A percentile compares a stretch with the other conserved stretches of the same genome.
Evolutionary conservation across 1,284 basidiomycete species (phyloP).

Genomic region (Ceratobasidium sp.): DNA sequence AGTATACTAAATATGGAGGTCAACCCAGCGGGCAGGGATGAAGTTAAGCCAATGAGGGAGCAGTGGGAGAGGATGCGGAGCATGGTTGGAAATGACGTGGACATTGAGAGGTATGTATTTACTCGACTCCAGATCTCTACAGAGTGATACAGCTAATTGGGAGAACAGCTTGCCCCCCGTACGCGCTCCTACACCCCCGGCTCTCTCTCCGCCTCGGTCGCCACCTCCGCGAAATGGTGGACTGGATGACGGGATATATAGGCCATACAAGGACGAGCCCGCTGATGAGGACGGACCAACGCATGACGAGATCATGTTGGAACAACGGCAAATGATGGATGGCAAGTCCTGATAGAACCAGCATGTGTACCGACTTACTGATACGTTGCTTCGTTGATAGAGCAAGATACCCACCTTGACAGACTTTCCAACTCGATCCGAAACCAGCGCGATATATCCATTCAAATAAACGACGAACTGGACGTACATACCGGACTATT

Average conservation of each 20-base stretch:
- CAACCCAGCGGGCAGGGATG: conserved; percentile 34
- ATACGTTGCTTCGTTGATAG: conserved; percentile 7
- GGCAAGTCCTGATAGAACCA: conserved; percentile 20
- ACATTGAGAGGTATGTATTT: conserved; percentile 45
- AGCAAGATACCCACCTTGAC: conserved; percentile 50
- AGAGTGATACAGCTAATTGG: conserved; percentile 13
- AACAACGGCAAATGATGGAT: conserved; percentile 50
- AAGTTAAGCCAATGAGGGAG: conserved; percentile 42
- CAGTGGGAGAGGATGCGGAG: conserved; percentile 48
- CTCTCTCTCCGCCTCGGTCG: conserved; percentile 24
- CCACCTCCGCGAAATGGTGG: conserved; percentile 39
- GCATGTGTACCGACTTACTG: background rate
- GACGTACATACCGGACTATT: conserved; percentile 49
- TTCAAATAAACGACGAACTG: conserved; percentile 49
- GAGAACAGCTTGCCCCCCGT: conserved; percentile 39
- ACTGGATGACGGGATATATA: conserved; percentile 39
- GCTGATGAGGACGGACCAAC: conserved; percentile 33
- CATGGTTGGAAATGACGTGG: conserved; percentile 46
- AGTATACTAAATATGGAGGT: conserved; percentile 48
- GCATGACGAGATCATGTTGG: conserved; percentile 46
- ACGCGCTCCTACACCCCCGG: conserved; percentile 26
- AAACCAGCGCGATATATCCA: conserved; percentile 49
- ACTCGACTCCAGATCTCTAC: background rate
- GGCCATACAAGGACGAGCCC: conserved; percentile 49
- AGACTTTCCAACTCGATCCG: conserved; percentile 49